Evolutionary conservation across 768 basidiomycete genomes (phyloP), one percentile per base, ranked within the genome.

Genomic region (Podaxis rugospora): DNA sequence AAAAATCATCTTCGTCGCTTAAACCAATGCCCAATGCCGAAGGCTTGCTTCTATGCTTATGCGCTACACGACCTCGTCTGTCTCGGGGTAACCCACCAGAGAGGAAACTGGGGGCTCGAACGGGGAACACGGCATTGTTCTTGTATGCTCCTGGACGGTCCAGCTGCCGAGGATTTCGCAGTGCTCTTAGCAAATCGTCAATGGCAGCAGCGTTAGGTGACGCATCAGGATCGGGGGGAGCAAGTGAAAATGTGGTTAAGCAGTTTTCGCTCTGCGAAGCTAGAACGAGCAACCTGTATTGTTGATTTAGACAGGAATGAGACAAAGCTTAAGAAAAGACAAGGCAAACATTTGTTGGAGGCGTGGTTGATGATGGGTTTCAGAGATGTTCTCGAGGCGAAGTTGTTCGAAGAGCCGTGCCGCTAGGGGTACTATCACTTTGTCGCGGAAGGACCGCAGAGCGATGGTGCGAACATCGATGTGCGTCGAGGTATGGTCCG

Each of bases 391-490:
- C 0, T 81, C 72, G 51, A 80, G 71, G 25, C 80, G 82, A 36
- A 92, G 77, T 11, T 86, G 80, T 2, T 77, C 71, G 47, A 85
- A 78, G 11, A 93, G 72, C 7, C 83, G 76, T 55, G 80, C 68
- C 53, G 78, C 83, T 16, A 89, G 75, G 0, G 91, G 89, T 18
- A 90, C 76, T 37, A 93, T 84, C 59, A 93, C 85, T 58, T 82
- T 83, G 74, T 94, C 92, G 28, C 92, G 84, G 70, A 94, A 94
- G 6, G 88, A 84, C 44, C 85, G 82, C 25, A 94, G 78, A 5
- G 90, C 89, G n/a, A 93, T 80, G 5, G 84, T 84, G 32, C 92
- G 86, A 25, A 93, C 90, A 64, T 94, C 92, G 55, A 94, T 90
- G 37, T 82, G 83, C 37, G 71, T 65, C 57, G 66, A 70, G 61